A percentile compares a stretch with the other conserved stretches of the same genome.
These are phyloP conservation scores for Boletus barrowsii DNA, from an alignment of 768 basidiomycete genomes.

Conservation along the genomic window DNA sequence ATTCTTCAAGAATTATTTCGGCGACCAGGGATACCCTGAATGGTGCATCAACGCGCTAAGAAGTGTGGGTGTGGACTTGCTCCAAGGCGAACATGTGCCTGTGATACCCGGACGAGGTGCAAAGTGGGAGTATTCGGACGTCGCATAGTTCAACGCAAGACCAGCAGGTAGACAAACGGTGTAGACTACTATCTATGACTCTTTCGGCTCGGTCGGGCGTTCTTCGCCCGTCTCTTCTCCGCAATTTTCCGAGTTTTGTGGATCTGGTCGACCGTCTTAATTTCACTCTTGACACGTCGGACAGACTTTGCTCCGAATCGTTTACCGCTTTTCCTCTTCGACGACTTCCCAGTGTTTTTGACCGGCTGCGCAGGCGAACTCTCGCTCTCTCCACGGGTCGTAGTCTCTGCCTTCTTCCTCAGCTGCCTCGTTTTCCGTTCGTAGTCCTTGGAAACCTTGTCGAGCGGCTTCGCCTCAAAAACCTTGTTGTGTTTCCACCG, in stretches of 20 bases:
- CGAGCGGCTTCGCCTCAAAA: constrained; percentile 66
- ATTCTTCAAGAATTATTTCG: constrained; percentile 81
- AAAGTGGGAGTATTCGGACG: constrained; percentile 78
- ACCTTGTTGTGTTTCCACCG: constrained; percentile 74
- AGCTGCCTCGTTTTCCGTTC: constrained; percentile 67
- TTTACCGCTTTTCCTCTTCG: constrained; percentile 34
- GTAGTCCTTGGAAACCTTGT: constrained; percentile 69
- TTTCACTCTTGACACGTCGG: constrained; percentile 71
- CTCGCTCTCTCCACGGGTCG: constrained; percentile 24
- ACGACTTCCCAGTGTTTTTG: constrained; percentile 29
- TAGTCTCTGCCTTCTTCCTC: constrained; percentile 51
- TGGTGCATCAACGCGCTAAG: constrained; percentile 87
- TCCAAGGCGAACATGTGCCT: constrained; percentile 51
- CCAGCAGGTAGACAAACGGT: constrained; percentile 2
- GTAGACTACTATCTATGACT: constrained; percentile 23
- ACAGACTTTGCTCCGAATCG: constrained; percentile 60
- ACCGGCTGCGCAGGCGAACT: constrained; percentile 16
- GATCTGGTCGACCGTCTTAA: constrained; percentile 86
- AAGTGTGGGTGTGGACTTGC: constrained; percentile 79
- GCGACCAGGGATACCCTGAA: constrained; percentile 71
- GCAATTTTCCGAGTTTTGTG: constrained; percentile 64
- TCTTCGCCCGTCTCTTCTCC: constrained; percentile 72
- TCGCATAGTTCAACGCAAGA: constrained; percentile 1
- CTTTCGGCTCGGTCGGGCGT: constrained; percentile 63
- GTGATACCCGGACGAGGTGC: constrained; percentile 61